These are phyloP conservation scores for Hericium coralloides DNA, from an alignment of 768 basidiomycete genomes.

Conservation along the genomic window DNA sequence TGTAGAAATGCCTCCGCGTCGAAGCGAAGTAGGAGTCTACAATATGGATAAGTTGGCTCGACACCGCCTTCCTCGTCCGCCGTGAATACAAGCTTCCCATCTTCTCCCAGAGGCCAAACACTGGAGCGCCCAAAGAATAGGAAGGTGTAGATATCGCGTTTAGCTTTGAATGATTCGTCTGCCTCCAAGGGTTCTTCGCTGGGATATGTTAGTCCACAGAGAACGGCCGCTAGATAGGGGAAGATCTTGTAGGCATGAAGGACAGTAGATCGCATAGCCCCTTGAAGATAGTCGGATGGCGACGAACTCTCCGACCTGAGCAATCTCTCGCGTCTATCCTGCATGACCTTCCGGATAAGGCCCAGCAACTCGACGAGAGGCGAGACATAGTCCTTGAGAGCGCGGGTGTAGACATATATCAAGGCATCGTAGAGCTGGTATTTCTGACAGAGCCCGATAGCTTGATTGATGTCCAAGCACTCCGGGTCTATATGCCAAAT, in stretches of 20 bases:
- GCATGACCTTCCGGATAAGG: conserved; percentile 63
- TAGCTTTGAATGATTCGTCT: conserved; percentile 61
- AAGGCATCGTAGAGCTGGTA: conserved; percentile 88
- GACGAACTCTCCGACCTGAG: conserved; percentile 23
- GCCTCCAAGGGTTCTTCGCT: conserved; percentile 62
- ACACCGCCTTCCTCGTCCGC: conserved; percentile 62
- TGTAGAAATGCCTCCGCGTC: conserved; percentile 94
- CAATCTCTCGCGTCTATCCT: conserved; percentile 33
- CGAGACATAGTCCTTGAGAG: conserved; percentile 80
- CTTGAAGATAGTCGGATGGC: conserved; percentile 20
- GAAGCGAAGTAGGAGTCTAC: conserved; percentile 73
- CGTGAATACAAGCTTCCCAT: conserved; percentile 67
- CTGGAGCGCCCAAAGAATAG: conserved; percentile 76
- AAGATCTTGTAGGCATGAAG: conserved; percentile 88
- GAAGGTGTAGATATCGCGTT: conserved; percentile 69
- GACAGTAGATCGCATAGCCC: conserved; percentile 45
- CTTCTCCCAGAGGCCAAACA: conserved; percentile 68
- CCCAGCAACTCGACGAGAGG: conserved; percentile 80
- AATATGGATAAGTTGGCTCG: conserved; percentile 88
- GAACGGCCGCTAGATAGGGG: conserved; percentile 71
- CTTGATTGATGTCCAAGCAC: conserved; percentile 90
- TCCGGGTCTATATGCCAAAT: conserved; percentile 96
- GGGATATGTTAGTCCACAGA: conserved; percentile 83
- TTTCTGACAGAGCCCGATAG: conserved; percentile 74
- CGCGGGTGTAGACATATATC: conserved; percentile 87